phyloP scores from a whole-genome alignment of 2,329 filamentous ascomycete species.

The Cryphonectria carpinicola region DNA sequence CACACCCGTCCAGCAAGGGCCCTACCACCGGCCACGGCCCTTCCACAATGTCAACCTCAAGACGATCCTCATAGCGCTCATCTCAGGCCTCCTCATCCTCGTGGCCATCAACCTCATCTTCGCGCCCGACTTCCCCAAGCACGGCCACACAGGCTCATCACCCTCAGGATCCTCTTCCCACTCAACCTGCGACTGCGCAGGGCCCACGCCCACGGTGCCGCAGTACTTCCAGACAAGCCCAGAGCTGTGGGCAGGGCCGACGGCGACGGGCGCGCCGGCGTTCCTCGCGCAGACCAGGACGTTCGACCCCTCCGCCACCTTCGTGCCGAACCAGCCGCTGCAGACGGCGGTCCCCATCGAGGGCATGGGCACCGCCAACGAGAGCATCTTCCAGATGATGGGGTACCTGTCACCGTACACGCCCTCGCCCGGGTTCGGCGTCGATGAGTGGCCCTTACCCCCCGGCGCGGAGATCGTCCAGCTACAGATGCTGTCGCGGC shows the following conservation, averaged over 20 bases:
- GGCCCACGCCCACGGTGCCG: conserved; percentile 49
- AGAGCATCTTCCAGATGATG: conserved; percentile 73
- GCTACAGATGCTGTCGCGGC: conserved; percentile 73
- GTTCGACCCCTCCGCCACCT: conserved; percentile 66
- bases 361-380: conserved; percentile 58
- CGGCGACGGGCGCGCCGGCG: conserved; percentile 69
- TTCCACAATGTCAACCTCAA: conserved; percentile 26
- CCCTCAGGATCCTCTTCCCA: neutral
- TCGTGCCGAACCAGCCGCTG: conserved; percentile 70
- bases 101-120: conserved; percentile 33
- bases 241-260: conserved; percentile 66
- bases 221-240: conserved; percentile 67
- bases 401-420: conserved; percentile 72
- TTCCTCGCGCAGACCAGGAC: conserved; percentile 74
- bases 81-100: conserved; percentile 32
- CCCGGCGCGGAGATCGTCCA: conserved; percentile 69
- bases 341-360: conserved; percentile 72
- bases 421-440: conserved; percentile 74
- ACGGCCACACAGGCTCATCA: conserved; percentile 10
- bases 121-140: conserved; percentile 29
- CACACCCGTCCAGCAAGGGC: conserved; percentile 13
- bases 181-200: conserved; percentile 18
- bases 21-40: conserved; percentile 25
- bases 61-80: conserved; percentile 30
- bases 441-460: conserved; percentile 71